phyloP scores from a whole-genome alignment of 345 rosid genomes.

The Moricandia moricandioides region DNA sequence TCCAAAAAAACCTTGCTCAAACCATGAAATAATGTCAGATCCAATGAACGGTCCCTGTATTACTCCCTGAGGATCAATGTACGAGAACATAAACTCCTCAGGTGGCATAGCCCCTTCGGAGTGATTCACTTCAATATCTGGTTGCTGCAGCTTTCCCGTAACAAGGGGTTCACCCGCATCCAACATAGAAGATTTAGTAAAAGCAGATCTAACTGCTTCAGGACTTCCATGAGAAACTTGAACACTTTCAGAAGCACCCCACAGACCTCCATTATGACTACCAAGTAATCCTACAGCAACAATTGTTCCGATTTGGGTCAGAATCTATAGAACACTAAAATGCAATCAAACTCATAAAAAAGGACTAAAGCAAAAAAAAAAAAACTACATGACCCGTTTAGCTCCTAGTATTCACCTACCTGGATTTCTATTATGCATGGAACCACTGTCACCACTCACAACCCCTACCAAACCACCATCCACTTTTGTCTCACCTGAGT shows the following conservation, averaged over 20 bases:
- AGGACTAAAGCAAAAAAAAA: not conserved
- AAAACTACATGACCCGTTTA: not conserved
- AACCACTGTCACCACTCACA: slow-evolving; percentile 10
- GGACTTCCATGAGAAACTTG: slow-evolving; percentile 29
- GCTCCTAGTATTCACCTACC: slow-evolving; percentile 15
- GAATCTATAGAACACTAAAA: not conserved
- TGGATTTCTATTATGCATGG: slow-evolving; percentile 11
- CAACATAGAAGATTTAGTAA: slow-evolving; percentile 21
- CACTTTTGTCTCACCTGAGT: slow-evolving; percentile 42
- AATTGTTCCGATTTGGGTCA: slow-evolving; percentile 2
- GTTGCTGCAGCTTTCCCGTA: slow-evolving; percentile 27
- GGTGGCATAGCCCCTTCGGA: slow-evolving; percentile 37
- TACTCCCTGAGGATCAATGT: slow-evolving; percentile 84
- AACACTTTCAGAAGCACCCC: slow-evolving; percentile 20
- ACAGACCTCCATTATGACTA: not conserved
- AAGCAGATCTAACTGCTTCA: slow-evolving; percentile 16
- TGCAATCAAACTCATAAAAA: not conserved
- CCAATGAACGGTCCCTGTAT: slow-evolving; percentile 87
- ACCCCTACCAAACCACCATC: slow-evolving; percentile 11
- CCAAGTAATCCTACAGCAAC: slow-evolving; percentile 23
- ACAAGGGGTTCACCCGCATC: slow-evolving; percentile 29
- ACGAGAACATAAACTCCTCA: slow-evolving; percentile 68
- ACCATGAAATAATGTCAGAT: slow-evolving; percentile 77
- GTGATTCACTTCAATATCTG: slow-evolving; percentile 19
- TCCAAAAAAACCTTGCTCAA: slow-evolving; percentile 91